phyloP scores from a whole-genome alignment of 2,329 filamentous ascomycete genomes.

The Alternaria panax region DNA sequence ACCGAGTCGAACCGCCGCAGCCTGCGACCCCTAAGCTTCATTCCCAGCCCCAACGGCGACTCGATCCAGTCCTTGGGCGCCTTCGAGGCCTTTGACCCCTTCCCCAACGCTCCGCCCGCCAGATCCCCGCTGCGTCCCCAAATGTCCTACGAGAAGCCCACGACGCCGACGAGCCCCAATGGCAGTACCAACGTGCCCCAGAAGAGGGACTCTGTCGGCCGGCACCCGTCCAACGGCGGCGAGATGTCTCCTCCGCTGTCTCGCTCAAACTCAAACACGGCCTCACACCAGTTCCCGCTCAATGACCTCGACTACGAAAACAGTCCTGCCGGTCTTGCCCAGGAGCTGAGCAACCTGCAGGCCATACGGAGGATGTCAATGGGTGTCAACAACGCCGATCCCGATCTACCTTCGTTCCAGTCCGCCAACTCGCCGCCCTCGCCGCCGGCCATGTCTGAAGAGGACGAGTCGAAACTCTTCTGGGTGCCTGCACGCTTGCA shows the following conservation, averaged over 20 bases:
- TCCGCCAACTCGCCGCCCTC: constrained; percentile 68
- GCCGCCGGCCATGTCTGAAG: constrained; percentile 71
- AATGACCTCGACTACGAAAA: constrained; percentile 91
- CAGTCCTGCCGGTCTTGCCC: constrained; percentile 85
- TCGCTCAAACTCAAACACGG: constrained; percentile 50
- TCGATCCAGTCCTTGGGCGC: constrained; percentile 46
- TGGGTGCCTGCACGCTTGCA: constrained; percentile 97
- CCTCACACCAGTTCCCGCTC: constrained; percentile 71
- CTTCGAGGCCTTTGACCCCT: constrained; percentile 43
- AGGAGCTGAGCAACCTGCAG: constrained; percentile 91
- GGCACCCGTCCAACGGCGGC: constrained; percentile 24
- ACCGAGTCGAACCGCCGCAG: constrained; percentile 58
- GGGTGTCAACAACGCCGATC: constrained; percentile 77
- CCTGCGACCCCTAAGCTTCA: constrained; percentile 77
- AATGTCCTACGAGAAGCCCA: constrained; percentile 28
- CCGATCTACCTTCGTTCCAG: constrained; percentile 78
- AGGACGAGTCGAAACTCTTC: constrained; percentile 87
- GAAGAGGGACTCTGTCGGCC: constrained; percentile 23
- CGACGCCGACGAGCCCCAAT: constrained; percentile 28
- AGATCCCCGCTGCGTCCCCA: constrained; percentile 50
- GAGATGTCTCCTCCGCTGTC: constrained; percentile 51
- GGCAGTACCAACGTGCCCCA: constrained; percentile 19
- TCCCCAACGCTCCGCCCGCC: constrained; percentile 51
- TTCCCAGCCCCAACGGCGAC: constrained; percentile 65
- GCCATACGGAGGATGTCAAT: constrained; percentile 92